phyloP scores from a whole-genome alignment of 2,329 filamentous ascomycete genomes.

The Botrytis tulipae region DNA sequence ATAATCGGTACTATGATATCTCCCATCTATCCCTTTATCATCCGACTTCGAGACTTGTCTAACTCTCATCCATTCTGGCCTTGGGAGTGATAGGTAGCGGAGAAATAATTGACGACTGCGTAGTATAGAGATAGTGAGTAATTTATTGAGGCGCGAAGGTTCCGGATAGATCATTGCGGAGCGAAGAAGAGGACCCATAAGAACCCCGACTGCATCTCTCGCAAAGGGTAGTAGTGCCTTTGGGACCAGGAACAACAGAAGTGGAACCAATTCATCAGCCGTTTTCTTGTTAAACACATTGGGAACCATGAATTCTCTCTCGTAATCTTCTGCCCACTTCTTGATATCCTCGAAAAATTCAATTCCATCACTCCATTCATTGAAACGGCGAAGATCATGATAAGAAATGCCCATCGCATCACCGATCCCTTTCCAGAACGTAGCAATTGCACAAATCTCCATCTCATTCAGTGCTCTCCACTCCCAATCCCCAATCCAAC shows the following conservation, averaged over 20 bases:
- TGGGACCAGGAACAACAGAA: conserved; percentile 59
- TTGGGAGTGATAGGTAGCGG: conserved; percentile 59
- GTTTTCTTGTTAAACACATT: conserved; percentile 48
- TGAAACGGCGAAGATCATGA: neutral
- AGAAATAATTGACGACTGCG: conserved; percentile 53
- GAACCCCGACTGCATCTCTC: conserved; percentile 51
- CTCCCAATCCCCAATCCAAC: conserved; percentile 64
- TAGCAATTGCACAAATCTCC: conserved; percentile 65
- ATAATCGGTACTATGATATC: conserved; percentile 51
- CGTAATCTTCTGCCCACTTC: conserved; percentile 55
- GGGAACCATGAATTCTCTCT: conserved; percentile 57
- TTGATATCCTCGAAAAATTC: conserved; percentile 52
- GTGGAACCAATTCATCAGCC: conserved; percentile 57
- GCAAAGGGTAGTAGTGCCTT: conserved; percentile 46
- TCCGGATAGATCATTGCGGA: conserved; percentile 58
- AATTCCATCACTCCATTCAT: conserved; percentile 49
- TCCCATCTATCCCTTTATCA: conserved; percentile 50
- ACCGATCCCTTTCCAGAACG: conserved; percentile 69
- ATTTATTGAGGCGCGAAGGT: conserved; percentile 42
- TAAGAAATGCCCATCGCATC: conserved; percentile 67
- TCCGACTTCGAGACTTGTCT: conserved; percentile 44
- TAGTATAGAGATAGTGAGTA: conserved; percentile 49
- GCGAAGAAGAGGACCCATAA: conserved; percentile 64
- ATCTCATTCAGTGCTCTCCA: conserved; percentile 67
- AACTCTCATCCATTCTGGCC: conserved; percentile 43